Percentiles rank a stretch among this genome's conserved stretches.
These are phyloP conservation scores for Schwanniomyces vanrijiae DNA, from an alignment of 805 yeast genomes.

Conservation along the genomic window DNA sequence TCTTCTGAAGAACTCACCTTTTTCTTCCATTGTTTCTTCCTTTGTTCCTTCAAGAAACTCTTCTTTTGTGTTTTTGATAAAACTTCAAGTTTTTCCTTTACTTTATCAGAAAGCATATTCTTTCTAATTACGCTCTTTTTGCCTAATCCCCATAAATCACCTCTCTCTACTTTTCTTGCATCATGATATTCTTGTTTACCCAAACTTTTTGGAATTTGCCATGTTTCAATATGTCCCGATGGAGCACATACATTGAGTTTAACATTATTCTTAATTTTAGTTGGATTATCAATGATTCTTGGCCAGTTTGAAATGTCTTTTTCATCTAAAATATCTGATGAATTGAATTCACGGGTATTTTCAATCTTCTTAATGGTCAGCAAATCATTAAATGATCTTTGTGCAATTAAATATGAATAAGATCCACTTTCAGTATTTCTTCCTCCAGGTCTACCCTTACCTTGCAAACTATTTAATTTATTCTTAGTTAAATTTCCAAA, in stretches of 20 bases:
- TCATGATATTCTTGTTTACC: constrained; percentile 81
- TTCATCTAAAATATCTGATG: constrained; percentile 19
- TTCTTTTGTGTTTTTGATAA: constrained; percentile 39
- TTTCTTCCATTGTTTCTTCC: constrained; percentile 35
- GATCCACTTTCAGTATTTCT: constrained; percentile 69
- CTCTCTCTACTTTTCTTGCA: constrained; percentile 80
- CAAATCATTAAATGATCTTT: constrained; percentile 51
- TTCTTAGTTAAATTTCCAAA: constrained; percentile 33
- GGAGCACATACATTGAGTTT: constrained; percentile 76
- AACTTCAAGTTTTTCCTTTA: constrained; percentile 32
- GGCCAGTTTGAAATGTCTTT: constrained; percentile 54
- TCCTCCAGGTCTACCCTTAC: constrained; percentile 79
- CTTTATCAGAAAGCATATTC: constrained; percentile 28
- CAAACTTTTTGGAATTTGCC: constrained; percentile 81
- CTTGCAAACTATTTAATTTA: constrained; percentile 44
- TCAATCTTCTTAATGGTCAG: constrained; percentile 43
- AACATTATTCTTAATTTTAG: constrained; percentile 81
- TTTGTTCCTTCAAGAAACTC: constrained; percentile 34
- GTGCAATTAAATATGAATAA: constrained; percentile 71
- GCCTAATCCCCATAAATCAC: constrained; percentile 79
- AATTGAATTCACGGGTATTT: constrained; percentile 27
- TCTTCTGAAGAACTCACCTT: constrained; percentile 22
- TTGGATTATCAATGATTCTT: constrained; percentile 68
- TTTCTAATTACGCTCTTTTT: constrained; percentile 35
- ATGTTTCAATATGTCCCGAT: constrained; percentile 76